Evolutionary conservation across 2,329 filamentous ascomycete species (phyloP), one percentile per base, ranked within the genome.

Genomic region (Aspergillus puulaauensis): DNA sequence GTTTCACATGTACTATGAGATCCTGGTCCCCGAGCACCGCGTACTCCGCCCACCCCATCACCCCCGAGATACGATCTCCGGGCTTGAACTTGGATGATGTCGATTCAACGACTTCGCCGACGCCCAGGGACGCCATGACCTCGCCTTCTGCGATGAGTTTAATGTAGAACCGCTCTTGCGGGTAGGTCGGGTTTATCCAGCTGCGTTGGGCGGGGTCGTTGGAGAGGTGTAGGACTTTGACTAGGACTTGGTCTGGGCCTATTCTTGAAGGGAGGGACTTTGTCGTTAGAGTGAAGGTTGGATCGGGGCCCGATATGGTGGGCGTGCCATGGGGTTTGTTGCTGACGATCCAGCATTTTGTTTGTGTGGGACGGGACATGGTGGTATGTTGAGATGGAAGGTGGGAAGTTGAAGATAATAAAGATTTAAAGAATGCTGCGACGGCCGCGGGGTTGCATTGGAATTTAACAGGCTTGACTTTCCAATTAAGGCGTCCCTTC

Each of bases 131-230:
- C 14, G 5, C 5, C 14, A 37, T 37, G 35, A 37, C 14, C 6
- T 39, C 51, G 61, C 76, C 77, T 40, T 75, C 56, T 17, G 73
- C 40, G 8, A 83, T 78, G 8, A 80, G 80, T 0, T 72, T 66
- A 0, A 75, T 68, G 66, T 83, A 83, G 6, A 81, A 71, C 39
- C 80, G 76, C 23, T 75, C 74, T 1, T 15, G 70, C 64, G 56
- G 64, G 65, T 23, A 72, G 66, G 58, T 78, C 71, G 59, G 35
- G 35, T 37, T 37, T 37, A 83, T 82, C 79, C 80, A 82, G 45
- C 72, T 75, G 54, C 81, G 76, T 65, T 83, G 80, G 4, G 80
- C 81, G 2, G 82, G 81, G 67, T 83, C 81, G 60, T 83, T 83
- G 60, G 79, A 82, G 51, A 82, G 65, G 6, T 37, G 35, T 6